A percentile compares a stretch with the other conserved stretches of the same genome.
Evolutionary conservation across 441 rosid genomes (phyloP).

Genomic region (Gossypium lobatum): DNA sequence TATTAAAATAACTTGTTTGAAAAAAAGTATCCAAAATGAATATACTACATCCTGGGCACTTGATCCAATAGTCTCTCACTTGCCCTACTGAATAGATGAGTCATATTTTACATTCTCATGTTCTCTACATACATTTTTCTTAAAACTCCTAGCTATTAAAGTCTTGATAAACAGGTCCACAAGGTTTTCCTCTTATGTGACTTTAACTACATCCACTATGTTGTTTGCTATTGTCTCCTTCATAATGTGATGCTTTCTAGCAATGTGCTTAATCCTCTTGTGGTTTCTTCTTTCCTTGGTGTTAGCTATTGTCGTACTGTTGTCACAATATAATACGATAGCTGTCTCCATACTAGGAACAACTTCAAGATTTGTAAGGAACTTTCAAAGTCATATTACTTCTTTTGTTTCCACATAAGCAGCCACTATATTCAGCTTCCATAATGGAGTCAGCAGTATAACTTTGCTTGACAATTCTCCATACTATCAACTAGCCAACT

Average conservation of each 20-base stretch:
- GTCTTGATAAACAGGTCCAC: neutral
- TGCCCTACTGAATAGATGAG: neutral
- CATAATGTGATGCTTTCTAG: neutral
- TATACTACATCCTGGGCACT: neutral
- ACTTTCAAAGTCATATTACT: neutral
- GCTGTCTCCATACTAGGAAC: neutral
- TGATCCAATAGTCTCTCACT: neutral
- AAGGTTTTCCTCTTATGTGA: neutral
- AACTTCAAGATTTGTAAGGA: neutral
- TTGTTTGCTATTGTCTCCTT: neutral
- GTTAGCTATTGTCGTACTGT: neutral
- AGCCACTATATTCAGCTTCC: neutral
- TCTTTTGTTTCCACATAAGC: neutral
- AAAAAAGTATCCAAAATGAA: no score
- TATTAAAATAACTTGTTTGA: no score
- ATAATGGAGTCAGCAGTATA: neutral
- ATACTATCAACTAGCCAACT: neutral
- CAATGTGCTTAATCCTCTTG: neutral
- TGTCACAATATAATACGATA: neutral
- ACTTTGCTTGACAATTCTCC: neutral
- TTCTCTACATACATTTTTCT: neutral
- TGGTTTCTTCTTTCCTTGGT: neutral
- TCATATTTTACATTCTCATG: neutral
- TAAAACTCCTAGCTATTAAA: neutral
- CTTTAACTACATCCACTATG: neutral